Conservation (phyloP, 2,329 filamentous ascomycete species). For the Trichoderma hamatum region DNA sequence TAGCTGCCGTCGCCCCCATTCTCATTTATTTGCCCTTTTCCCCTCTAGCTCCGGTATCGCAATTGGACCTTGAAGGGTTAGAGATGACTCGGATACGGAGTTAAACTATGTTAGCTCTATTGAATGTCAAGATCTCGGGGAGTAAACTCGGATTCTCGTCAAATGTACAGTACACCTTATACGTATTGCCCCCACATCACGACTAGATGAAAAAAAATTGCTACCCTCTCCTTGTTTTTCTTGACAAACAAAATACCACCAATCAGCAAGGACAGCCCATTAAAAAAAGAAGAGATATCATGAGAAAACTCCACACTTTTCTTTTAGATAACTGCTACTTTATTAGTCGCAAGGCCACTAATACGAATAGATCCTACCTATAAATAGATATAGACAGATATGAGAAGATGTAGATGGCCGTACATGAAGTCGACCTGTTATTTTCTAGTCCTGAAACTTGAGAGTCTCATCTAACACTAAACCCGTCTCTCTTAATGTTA, state of each 20-base stretch:
- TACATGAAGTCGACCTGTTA: background rate
- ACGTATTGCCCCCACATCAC: background rate
- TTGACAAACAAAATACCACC: background rate
- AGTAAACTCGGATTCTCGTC: background rate
- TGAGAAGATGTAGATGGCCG: background rate
- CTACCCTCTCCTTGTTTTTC: background rate
- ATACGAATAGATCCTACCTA: background rate
- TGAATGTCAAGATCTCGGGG: background rate
- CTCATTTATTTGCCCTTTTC: background rate
- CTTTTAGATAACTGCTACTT: background rate
- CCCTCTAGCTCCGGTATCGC: constrained; percentile 25
- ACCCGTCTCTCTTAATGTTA: too few species aligned
- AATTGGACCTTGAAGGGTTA: background rate
- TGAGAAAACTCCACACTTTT: background rate
- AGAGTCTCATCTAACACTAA: too few species aligned
- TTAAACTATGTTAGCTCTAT: background rate
- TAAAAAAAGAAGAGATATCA: background rate
- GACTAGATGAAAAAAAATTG: background rate
- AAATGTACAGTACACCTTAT: background rate
- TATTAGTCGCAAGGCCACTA: background rate
- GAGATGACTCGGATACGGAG: background rate
- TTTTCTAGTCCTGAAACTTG: too few species aligned
- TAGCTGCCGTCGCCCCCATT: constrained; percentile 2
- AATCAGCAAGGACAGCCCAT: background rate
- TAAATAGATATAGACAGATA: too few species aligned